Base-by-base conservation (phyloP, 1,284 basidiomycete species). In the Rhizoctonia solani region DNA sequence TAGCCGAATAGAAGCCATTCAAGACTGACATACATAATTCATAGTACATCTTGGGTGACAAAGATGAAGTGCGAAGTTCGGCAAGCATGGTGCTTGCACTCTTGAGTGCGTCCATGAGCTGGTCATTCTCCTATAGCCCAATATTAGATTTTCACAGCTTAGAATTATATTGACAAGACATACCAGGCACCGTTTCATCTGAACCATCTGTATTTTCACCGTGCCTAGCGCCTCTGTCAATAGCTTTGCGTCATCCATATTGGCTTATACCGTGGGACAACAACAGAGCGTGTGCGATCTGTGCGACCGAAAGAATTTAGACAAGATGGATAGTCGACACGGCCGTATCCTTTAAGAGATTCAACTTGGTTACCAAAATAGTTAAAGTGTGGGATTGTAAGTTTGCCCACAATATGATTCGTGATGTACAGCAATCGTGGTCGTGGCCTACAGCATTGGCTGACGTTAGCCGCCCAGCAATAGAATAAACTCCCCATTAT, bases 41-140 rank as follows among this genome's bases (percentile, higher is more conserved):
- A 77, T 97, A 97, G 79, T 98, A 98, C 76, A 96, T 93, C 76
- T 98, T 98, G 6, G 93, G 95, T 1, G 90, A 89, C 71, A 97
- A 82, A 8, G 91, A 93, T 8, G 91, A 93, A 0, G 94, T 97
- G 68, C 95, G 83, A 21, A 98, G 83, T 76, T 98, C 95, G 19
- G 93, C 92, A 59, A 98, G 85, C 94, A 98, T 97, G 59, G 93
- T 84, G 74, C 93, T 95, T 11, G 95, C 93, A 69, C 89, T 90
- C 81, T 98, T 98, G 74, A 98, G 82, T 19, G 92, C 95, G 77
- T 98, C 95, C 95, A 98, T 98, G 71, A 98, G 88, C 76, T 95
- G 90, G 79, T 98, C 95, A 72, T 86, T 80, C 77, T 97, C 92
- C 93, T 94, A 73, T 37, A 69, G 11, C 21, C 13, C 27, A n/a